Base-by-base conservation (phyloP, 306 rosid genomes). In the Dicorynia guianensis region DNA sequence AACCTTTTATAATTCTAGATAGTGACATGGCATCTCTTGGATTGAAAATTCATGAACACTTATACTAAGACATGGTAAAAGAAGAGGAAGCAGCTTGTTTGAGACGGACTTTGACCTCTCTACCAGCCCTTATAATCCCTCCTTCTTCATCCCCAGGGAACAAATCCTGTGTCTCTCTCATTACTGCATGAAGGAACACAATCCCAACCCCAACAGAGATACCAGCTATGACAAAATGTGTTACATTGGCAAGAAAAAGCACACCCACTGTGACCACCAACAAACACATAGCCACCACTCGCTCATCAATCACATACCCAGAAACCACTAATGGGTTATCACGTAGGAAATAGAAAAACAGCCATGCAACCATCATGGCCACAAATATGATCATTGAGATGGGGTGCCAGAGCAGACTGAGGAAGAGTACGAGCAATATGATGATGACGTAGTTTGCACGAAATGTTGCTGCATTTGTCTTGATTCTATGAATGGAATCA, bases 11-110 rank as follows among this genome's bases (percentile, higher is more conserved):
- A 14, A 33, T 57, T 46, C 39, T 57, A 34, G 25, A 15, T 35
- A 17, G 40, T 42, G 15, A 56, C 42, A 59, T 7, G 13, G 5
- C 70, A 49, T 63, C 18, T 8, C 63, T 11, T 34, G n/a, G 10
- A 19, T 6, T 3, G 39, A 57, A 8, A 57, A 59, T 11, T 34
- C 52, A 63, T 7, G n/a, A n/a, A n/a, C n/a, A n/a, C n/a, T n/a
- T n/a, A n/a, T 39, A 50, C 57, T 64, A 74, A 11, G 85, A 12
- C 77, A 54, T 47, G 60, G 82, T 70, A 74, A 80, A 89, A 71
- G 92, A 92, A 73, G 93, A 80, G 60, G 97, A 88, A 56, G 84
- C 93, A 48, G 93, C 85, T 47, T 85, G 78, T 81, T 77, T 83
- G 8, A 89, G 90, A 75, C 89, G 89, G 67, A 86, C 76, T 85